Evolutionary conservation across 2,329 filamentous ascomycete genomes (phyloP).

Genomic region (Neonectria neomacrospora): DNA sequence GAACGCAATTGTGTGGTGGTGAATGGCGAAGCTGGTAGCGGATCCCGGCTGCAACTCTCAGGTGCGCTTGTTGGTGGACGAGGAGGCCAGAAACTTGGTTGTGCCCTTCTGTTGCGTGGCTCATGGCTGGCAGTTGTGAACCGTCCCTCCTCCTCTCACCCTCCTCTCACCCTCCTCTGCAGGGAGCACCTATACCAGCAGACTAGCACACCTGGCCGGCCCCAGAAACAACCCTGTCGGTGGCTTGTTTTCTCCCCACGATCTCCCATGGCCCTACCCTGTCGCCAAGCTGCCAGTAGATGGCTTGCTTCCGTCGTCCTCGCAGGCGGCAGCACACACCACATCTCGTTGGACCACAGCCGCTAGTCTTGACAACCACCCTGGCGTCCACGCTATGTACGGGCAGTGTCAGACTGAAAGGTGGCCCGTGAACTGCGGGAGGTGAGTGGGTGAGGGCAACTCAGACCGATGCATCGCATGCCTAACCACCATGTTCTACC

Average conservation of each 20-base stretch:
- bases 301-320: constrained; percentile 30
- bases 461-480: constrained; percentile 17
- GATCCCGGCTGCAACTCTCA: constrained; percentile 1
- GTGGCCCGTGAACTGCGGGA: background rate
- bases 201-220: constrained; percentile 1
- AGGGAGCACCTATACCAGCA: constrained; percentile 25
- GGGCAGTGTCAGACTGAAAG: background rate
- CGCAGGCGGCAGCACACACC: constrained; percentile 16
- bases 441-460: background rate
- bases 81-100: constrained; percentile 3
- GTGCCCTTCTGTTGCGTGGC: constrained; percentile 1
- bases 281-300: constrained; percentile 26
- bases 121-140: constrained; percentile 5
- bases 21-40: background rate
- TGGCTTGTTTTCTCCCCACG: constrained; percentile 41
- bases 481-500: constrained; percentile 1
- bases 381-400: too few relatives aligned
- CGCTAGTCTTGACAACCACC: too few relatives aligned
- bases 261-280: constrained; percentile 26
- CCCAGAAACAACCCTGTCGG: constrained; percentile 20
- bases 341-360: background rate
- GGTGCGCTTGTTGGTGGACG: background rate
- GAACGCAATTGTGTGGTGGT: background rate
- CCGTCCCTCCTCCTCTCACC: constrained; percentile 7
- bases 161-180: constrained; percentile 26